A percentile compares a stretch with the other conserved stretches of the same genome.
Conservation (phyloP, 768 basidiomycete species). For the Amanita molliuscula region DNA sequence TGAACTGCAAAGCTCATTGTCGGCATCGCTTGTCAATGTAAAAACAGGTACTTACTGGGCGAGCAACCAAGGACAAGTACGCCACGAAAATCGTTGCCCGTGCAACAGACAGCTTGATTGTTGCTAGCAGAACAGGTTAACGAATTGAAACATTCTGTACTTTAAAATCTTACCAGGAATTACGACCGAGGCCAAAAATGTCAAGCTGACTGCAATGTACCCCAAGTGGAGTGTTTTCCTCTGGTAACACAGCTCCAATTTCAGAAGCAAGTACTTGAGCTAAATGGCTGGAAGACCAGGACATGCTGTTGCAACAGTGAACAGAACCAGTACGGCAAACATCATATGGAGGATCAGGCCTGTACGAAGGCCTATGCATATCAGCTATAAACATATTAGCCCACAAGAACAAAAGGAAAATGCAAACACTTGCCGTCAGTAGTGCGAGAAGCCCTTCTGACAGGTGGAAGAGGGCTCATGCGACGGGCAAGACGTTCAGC, state of each 20-base stretch:
- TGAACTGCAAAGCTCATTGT: conserved; percentile 10
- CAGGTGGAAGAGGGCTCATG: conserved; percentile 37
- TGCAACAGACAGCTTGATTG: conserved; percentile 36
- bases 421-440: conserved; percentile 18
- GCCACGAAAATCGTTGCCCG: conserved; percentile 32
- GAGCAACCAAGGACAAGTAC: conserved; percentile 32
- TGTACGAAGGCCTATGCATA: conserved; percentile 23
- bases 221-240: conserved; percentile 17
- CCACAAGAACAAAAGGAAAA: neutral
- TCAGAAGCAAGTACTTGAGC: conserved; percentile 16
- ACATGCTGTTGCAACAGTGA: conserved; percentile 32
- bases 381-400: conserved; percentile 22
- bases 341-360: conserved; percentile 10
- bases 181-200: conserved; percentile 20
- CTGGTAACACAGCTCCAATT: conserved; percentile 20
- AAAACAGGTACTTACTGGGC: conserved; percentile 22
- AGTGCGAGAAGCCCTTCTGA: conserved; percentile 23
- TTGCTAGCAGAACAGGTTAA: conserved; percentile 15
- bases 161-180: conserved; percentile 19
- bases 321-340: conserved; percentile 31
- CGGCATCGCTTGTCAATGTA: neutral
- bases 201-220: conserved; percentile 24
- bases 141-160: neutral
- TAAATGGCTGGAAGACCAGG: conserved; percentile 8
- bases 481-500: conserved; percentile 45